Evolutionary conservation across 768 basidiomycete species (phyloP), one percentile per base, ranked within the genome.

Genomic region (Hypholoma fasciculare): DNA sequence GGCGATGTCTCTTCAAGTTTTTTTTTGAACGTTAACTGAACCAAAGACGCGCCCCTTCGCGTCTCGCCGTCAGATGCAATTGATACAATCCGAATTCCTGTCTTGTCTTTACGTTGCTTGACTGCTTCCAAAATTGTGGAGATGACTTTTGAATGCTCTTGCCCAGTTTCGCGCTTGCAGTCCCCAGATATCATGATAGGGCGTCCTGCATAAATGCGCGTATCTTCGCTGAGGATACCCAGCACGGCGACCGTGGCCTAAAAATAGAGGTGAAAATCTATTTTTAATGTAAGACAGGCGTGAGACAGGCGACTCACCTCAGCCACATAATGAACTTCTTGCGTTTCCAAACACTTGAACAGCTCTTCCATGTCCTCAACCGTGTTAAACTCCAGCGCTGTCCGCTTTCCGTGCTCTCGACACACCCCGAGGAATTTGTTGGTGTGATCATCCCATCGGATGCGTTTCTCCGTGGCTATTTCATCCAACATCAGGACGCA

Each of bases 401-500:
- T 52, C 2, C 57, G 60, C 8, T 62, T 16, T 0, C 37, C 66
- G 49, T 71, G 71, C 54, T 67, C 52, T 3, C 68, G 56, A 46
- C 69, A 74, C 0, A 71, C 23, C 2, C 72, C 69, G 0, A 69
- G 26, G 36, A 72, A 65, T 2, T 59, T 26, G 51, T 72, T 71
- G 0, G 69, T 66, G 26, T 49, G 58, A 3, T 34, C 23, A 55
- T 72, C 64, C 62, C 60, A 72, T 0, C 69, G 55, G 8, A 66
- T 49, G 19, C 68, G 46, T 20, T 66, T 65, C 50, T 74, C 66
- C 0, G 51, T 54, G 1, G 67, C 66, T 8, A 74, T 7, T 60
- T 74, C 70, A 57, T 74, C 68, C 16, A 71, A 60, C 68, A 72
- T 72, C 49, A 71, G 4, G 6, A 74, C 60, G 5, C 42, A 30